These are phyloP conservation scores for Conticribra guillardii DNA, from an alignment of 108 stramenopile genomes.

Conservation along the genomic window DNA sequence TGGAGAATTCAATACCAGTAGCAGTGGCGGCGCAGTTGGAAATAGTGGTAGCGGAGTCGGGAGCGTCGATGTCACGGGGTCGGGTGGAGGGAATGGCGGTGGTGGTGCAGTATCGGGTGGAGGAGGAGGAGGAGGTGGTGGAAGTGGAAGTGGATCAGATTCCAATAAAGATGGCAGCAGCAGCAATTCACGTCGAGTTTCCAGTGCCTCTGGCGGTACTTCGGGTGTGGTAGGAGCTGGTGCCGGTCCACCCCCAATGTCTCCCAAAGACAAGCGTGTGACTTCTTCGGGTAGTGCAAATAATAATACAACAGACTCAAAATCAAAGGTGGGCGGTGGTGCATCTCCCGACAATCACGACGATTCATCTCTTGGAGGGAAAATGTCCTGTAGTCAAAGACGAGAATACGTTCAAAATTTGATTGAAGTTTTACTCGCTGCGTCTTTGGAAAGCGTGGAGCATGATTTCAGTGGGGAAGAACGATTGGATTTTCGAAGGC, in stretches of 20 bases:
- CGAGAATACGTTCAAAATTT: constrained; percentile 71
- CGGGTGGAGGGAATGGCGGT: neutral
- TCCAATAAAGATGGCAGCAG: neutral
- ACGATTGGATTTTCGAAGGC: constrained; percentile 8
- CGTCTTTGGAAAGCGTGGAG: constrained; percentile 17
- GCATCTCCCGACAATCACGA: neutral
- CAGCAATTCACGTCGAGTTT: constrained; percentile 14
- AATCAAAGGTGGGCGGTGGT: neutral
- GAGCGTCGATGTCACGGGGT: neutral
- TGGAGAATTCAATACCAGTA: constrained; percentile 7
- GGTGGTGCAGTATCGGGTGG: neutral
- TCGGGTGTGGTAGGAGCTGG: neutral
- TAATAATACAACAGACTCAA: constrained; percentile 11
- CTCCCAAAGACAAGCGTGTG: constrained; percentile 10
- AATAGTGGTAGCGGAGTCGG: too few relatives aligned
- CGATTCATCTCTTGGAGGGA: neutral
- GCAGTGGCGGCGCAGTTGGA: neutral
- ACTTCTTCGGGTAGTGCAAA: neutral
- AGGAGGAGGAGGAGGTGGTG: neutral
- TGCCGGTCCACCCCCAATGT: neutral
- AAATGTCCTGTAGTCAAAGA: constrained; percentile 25
- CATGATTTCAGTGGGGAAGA: constrained; percentile 6
- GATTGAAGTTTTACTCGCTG: constrained; percentile 75
- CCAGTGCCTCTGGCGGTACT: neutral
- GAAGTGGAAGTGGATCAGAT: neutral